phyloP scores from a whole-genome alignment of 768 basidiomycete species.

The Xerocomellus amylosporus region DNA sequence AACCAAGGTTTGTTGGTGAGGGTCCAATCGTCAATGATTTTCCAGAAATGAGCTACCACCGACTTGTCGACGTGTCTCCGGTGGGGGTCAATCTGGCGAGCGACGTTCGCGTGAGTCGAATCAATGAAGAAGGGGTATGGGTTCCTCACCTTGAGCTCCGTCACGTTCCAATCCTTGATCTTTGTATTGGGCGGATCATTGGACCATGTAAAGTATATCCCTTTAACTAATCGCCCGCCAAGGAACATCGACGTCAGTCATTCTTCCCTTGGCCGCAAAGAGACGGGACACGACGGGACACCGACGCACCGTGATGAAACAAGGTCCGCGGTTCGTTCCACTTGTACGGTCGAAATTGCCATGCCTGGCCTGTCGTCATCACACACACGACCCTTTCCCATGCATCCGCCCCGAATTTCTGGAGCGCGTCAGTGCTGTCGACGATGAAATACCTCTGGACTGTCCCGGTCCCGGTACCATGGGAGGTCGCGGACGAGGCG shows the following conservation, averaged over 20 bases:
- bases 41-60: conserved; percentile 95
- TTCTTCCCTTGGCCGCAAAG: no score
- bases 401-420: conserved; percentile 88
- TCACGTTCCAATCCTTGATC: conserved; percentile 97
- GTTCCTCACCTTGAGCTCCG: conserved; percentile 73
- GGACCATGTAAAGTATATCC: conserved; percentile 91
- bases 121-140: accelerated
- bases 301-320: conserved; percentile 80
- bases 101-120: neutral
- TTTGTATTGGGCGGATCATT: conserved; percentile 87
- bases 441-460: conserved; percentile 80
- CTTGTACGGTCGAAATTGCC: conserved; percentile 97
- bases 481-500: conserved; percentile 11
- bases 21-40: conserved; percentile 85
- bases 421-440: conserved; percentile 87
- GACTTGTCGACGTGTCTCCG: conserved; percentile 93
- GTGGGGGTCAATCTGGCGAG: conserved; percentile 76
- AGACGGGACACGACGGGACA: neutral
- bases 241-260: neutral
- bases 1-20: conserved; percentile 76
- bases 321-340: conserved; percentile 91
- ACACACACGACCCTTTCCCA: conserved; percentile 98
- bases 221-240: conserved; percentile 66
- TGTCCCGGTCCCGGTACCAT: conserved; percentile 21
- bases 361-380: conserved; percentile 96